Evolutionary conservation across 208 protist genomes (phyloP).

Genomic region (Leishmania tropica): DNA sequence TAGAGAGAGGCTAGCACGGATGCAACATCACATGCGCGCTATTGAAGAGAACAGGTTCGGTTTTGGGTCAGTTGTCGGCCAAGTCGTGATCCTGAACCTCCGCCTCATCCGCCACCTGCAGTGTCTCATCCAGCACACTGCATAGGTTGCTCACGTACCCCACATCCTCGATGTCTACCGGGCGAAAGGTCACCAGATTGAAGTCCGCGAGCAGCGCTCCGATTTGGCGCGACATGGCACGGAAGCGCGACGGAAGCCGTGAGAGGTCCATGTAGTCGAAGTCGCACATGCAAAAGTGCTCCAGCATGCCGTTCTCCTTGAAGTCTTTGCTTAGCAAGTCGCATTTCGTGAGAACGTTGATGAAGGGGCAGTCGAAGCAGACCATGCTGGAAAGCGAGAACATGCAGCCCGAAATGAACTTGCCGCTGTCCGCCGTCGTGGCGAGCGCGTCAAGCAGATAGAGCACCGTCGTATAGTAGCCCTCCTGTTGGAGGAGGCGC

Average conservation of each 20-base stretch:
- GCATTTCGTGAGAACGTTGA: slow-evolving; percentile 92
- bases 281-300: slow-evolving; percentile 90
- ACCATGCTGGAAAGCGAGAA: slow-evolving; percentile 92
- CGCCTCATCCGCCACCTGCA: slow-evolving; percentile 88
- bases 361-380: slow-evolving; percentile 91
- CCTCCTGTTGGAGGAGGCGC: slow-evolving; percentile 77
- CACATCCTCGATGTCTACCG: slow-evolving; percentile 77
- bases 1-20: neutral
- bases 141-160: slow-evolving; percentile 78
- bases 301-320: slow-evolving; percentile 63
- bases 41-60: neutral
- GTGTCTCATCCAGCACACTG: slow-evolving; percentile 73
- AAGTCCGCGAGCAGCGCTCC: slow-evolving; percentile 76
- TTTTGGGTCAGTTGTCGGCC: slow-evolving; percentile 18
- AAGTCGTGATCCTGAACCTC: slow-evolving; percentile 83
- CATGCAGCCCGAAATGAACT: slow-evolving; percentile 91
- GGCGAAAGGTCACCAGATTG: slow-evolving; percentile 83
- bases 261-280: slow-evolving; percentile 86
- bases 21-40: neutral
- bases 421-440: slow-evolving; percentile 83
- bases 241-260: slow-evolving; percentile 62
- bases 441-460: slow-evolving; percentile 89
- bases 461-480: slow-evolving; percentile 82
- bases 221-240: slow-evolving; percentile 71
- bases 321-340: slow-evolving; percentile 80